Evolutionary conservation across 768 basidiomycete species (phyloP).

Genomic region (Termitomyces sp.): DNA sequence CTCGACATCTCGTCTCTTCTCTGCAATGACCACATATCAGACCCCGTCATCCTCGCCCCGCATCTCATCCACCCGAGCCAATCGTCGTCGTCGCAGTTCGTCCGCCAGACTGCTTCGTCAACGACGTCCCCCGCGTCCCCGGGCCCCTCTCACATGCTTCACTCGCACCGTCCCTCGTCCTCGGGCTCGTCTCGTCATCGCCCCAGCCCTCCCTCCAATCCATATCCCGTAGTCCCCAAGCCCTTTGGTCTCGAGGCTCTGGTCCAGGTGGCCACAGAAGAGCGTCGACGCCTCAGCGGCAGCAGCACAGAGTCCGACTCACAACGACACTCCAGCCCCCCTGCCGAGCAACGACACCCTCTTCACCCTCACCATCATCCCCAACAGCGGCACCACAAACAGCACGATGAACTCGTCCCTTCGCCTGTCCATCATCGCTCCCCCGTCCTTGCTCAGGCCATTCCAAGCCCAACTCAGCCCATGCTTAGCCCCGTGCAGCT

Average conservation of each 20-base stretch:
- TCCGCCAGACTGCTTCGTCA: conserved; percentile 9
- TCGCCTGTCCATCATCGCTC: conserved; percentile 11
- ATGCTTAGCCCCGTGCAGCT: conserved; percentile 8
- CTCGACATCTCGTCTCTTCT: conserved; percentile 76
- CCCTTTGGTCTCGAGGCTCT: conserved; percentile 54
- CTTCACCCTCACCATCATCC: conserved; percentile 15
- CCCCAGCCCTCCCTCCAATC: conserved; percentile 11
- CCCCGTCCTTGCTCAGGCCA: background rate
- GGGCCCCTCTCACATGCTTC: conserved; percentile 11
- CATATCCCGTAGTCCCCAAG: conserved; percentile 17
- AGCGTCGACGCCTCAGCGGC: conserved; percentile 46
- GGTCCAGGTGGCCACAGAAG: conserved; percentile 67
- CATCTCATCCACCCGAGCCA: conserved; percentile 16
- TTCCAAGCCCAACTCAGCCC: conserved; percentile 6
- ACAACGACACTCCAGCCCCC: conserved; percentile 15
- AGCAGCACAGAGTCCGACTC: conserved; percentile 19
- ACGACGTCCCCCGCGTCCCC: conserved; percentile 12
- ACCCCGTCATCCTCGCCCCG: conserved; percentile 20
- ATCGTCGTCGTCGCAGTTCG: conserved; percentile 15
- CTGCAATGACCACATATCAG: conserved; percentile 42
- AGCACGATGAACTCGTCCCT: conserved; percentile 6
- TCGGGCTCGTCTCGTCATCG: conserved; percentile 11
- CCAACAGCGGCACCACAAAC: conserved; percentile 9
- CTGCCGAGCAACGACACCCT: conserved; percentile 17
- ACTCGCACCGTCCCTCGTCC: conserved; percentile 13